A percentile compares a stretch with the other conserved stretches of the same genome.
Evolutionary conservation across 1,139 yeast genomes (phyloP).

Genomic region (Suhomyces bolitotheri): DNA sequence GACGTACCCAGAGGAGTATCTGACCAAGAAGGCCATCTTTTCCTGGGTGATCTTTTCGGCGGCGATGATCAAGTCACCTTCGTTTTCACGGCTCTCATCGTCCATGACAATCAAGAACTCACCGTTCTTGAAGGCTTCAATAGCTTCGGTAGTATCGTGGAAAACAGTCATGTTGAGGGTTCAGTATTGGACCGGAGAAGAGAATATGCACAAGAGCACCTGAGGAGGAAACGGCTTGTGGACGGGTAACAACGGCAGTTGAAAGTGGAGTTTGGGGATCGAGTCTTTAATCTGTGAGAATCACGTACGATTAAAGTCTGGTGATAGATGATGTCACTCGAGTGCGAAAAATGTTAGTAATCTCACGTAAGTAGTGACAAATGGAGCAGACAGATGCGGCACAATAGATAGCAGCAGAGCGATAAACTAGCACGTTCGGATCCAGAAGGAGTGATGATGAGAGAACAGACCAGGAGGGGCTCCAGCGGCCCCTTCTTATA

Average conservation of each 20-base stretch:
- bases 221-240: background rate
- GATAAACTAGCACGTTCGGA: background rate
- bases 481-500: background rate
- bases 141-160: slow-evolving; percentile 53
- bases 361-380: background rate
- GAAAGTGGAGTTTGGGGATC: too few relatives aligned
- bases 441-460: too few relatives aligned
- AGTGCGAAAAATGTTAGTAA: slow-evolving; percentile 1
- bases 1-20: slow-evolving; percentile 87
- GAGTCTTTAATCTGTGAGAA: background rate
- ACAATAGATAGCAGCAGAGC: background rate
- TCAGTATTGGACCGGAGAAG: background rate
- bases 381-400: background rate
- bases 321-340: background rate
- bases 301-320: background rate
- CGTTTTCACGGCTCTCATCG: slow-evolving; percentile 94
- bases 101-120: slow-evolving; percentile 94
- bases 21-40: slow-evolving; percentile 92
- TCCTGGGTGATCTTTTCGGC: slow-evolving; percentile 78
- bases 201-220: background rate
- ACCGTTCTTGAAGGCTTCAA: slow-evolving; percentile 80
- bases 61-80: slow-evolving; percentile 93
- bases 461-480: too few relatives aligned
- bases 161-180: slow-evolving; percentile 6
- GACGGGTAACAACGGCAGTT: background rate